Evolutionary conservation across 371 early-diverging fungal genomes (phyloP).

Genomic region (Chytridiales sp.): DNA sequence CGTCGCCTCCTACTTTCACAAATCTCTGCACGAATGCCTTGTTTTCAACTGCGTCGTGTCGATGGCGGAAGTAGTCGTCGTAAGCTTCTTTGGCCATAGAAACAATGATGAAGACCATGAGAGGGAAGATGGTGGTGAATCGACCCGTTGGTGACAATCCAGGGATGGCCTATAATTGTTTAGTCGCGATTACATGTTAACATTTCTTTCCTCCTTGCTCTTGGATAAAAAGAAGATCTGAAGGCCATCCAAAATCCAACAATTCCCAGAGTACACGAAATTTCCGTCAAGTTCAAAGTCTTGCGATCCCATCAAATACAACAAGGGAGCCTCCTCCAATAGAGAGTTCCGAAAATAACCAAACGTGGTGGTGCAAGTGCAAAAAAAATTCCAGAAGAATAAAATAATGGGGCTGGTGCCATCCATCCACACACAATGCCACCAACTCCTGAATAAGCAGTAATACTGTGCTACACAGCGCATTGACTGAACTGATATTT

Average conservation of each 20-base stretch:
- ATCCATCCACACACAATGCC: no score
- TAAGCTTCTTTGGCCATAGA: conserved; percentile 76
- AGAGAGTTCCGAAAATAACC: no score
- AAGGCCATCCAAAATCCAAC: conserved; percentile 74
- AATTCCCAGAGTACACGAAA: no score
- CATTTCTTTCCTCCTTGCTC: background rate
- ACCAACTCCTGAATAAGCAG: no score
- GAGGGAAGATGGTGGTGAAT: conserved; percentile 26
- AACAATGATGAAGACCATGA: conserved; percentile 16
- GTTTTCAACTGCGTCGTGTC: conserved; percentile 59
- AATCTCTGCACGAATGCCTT: conserved; percentile 58
- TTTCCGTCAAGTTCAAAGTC: no score
- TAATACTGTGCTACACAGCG: no score
- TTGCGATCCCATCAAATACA: no score
- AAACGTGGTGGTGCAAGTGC: no score
- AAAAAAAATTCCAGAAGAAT: no score
- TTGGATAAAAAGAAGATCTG: conserved; percentile 52
- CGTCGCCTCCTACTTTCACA: conserved; percentile 25
- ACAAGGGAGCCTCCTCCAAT: no score
- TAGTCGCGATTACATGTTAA: conserved; percentile 65
- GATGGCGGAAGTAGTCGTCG: conserved; percentile 82
- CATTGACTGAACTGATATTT: no score
- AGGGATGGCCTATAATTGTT: conserved; percentile 63
- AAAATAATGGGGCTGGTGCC: no score
- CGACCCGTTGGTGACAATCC: conserved; percentile 12